Evolutionary conservation across 257 asterid species (phyloP).

Genomic region (Solanum tarapatanum): DNA sequence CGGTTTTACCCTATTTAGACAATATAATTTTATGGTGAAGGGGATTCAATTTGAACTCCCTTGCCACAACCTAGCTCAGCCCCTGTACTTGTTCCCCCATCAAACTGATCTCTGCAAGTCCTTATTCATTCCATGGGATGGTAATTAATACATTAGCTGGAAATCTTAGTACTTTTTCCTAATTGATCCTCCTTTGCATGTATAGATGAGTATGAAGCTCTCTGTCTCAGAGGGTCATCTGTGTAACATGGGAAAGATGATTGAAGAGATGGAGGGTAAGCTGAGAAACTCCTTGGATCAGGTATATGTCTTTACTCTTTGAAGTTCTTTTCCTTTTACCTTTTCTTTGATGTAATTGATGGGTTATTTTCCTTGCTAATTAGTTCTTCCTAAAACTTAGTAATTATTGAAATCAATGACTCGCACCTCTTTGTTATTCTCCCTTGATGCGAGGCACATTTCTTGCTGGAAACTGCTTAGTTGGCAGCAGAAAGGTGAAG

Average conservation of each 20-base stretch:
- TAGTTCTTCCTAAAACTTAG: background rate
- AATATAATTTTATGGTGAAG: background rate
- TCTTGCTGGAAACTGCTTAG: background rate
- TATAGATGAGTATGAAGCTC: slow-evolving; percentile 79
- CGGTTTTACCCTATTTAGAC: background rate
- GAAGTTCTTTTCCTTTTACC: background rate
- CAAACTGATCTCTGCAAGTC: background rate
- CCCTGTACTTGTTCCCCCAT: background rate
- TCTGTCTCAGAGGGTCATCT: slow-evolving; percentile 82
- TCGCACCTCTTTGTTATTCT: background rate
- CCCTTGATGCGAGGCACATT: background rate
- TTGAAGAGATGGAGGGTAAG: slow-evolving; percentile 97
- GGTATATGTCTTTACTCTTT: slow-evolving; percentile 22
- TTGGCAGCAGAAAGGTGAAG: background rate
- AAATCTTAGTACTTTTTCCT: background rate
- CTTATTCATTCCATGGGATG: background rate
- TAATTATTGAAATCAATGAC: background rate
- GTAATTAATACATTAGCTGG: background rate
- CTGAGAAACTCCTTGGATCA: slow-evolving; percentile 92
- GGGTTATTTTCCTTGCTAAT: background rate
- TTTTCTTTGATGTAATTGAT: background rate
- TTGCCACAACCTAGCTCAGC: background rate
- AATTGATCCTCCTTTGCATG: background rate
- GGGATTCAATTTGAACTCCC: background rate
- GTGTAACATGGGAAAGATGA: slow-evolving; percentile 95